Base-by-base conservation (phyloP, 805 yeast species). In the Pichia cabralensis region DNA sequence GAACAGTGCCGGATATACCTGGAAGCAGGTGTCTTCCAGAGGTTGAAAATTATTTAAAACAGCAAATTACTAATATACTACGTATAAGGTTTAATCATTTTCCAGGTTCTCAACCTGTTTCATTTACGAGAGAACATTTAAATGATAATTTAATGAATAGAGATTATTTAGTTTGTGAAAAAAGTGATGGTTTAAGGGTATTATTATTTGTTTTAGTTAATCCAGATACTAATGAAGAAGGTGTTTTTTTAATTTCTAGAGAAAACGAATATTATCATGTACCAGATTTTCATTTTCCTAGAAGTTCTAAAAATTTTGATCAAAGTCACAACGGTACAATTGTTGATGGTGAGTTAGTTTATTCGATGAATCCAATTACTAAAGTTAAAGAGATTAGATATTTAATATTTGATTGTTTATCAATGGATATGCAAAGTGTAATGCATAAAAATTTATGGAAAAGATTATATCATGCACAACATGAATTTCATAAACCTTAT, bases 81-180 rank as follows among this genome's bases (percentile, higher is more conserved):
- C 64, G 73, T 45, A 61, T 76, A 44, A 66, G 75, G 22, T 67
- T 70, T 26, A 63, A 69, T 13, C 46, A 58, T 1, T 88, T 88
- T 48, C 94, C 95, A 3, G 96, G 98, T 1, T 78, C 96, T 2
- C 98, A 94, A 58, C 99, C 99, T 0, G 83, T 89, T 3, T 83
- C 95, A 18, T 88, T 92, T 52, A 77, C 82, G 28, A 66, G 84
- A 36, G 62, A 67, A 22, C 96, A 89, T 58, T 63, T 92, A 17
- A 54, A 54, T 4, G 72, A 74, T 30, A 72, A 76, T 22, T 61
- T 92, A 31, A 53, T 69, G 51, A 59, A 67, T 3, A 76, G 77
- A 39, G 97, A 94, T 49, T 92, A 88, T 52, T 78, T 76, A 45
- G 98, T 92, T 0, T 94, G 98, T 61, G 99, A 92, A 50, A 92